Evolutionary conservation across 202 grass and related monocot species (phyloP).

Genomic region (Hordeum pubiflorum): DNA sequence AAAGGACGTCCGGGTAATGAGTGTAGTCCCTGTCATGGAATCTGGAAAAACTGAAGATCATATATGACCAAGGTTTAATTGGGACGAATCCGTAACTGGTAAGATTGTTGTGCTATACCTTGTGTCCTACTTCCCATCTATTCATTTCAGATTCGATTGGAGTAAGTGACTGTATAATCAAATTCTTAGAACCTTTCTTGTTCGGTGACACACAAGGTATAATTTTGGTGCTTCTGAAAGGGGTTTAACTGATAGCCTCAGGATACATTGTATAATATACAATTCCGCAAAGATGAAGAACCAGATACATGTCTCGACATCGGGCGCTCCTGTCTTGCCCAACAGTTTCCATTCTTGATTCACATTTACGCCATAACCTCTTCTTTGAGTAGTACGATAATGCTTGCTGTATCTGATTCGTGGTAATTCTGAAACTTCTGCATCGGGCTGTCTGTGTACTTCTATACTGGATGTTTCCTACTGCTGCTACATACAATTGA

Average conservation of each 20-base stretch:
- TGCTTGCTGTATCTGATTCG: not conserved
- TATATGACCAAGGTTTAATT: conserved; percentile 69
- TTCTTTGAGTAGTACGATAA: not conserved
- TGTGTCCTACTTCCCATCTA: not conserved
- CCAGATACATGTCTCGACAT: not conserved
- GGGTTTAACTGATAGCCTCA: no score
- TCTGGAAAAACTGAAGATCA: conserved; percentile 63
- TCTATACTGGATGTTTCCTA: not conserved
- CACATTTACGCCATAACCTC: not conserved
- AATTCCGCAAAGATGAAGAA: not conserved
- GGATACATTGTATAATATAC: no score
- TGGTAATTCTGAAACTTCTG: not conserved
- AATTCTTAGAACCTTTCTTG: not conserved
- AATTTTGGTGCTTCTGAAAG: not conserved
- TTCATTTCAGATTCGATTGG: conserved; percentile 6
- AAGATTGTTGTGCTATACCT: conserved; percentile 7
- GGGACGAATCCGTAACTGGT: conserved; percentile 60
- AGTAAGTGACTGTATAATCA: not conserved
- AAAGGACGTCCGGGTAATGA: conserved; percentile 66
- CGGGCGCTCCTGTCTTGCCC: not conserved
- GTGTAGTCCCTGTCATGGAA: conserved; percentile 40
- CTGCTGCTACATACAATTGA: not conserved
- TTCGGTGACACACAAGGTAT: not conserved
- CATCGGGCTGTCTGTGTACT: not conserved
- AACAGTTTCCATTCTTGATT: not conserved